Conservation (phyloP, 805 yeast species). For the Ogataea ganodermae region DNA sequence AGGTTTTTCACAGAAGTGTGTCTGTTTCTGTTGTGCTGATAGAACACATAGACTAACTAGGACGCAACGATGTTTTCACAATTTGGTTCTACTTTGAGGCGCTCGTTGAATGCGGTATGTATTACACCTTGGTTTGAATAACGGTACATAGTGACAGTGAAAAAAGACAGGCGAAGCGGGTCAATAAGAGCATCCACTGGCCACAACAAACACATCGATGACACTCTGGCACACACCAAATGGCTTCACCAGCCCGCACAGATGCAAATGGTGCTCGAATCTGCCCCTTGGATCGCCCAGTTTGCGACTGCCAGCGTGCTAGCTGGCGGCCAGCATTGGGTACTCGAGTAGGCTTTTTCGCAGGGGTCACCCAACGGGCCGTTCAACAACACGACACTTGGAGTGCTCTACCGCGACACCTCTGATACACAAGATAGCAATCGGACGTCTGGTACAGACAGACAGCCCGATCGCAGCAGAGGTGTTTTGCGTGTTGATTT, state of each 20-base stretch:
- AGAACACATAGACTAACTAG: conserved; percentile 13
- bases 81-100: conserved; percentile 39
- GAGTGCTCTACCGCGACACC: too few relatives aligned
- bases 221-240: background rate
- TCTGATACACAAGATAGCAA: too few relatives aligned
- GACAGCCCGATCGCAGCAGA: background rate
- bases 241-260: too few relatives aligned
- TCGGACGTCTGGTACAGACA: too few relatives aligned
- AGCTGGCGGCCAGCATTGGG: too few relatives aligned
- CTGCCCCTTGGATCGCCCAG: too few relatives aligned
- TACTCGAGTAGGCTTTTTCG: too few relatives aligned
- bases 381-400: too few relatives aligned
- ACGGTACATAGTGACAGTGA: background rate
- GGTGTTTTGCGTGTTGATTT: conserved; percentile 5
- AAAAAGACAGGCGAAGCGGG: background rate
- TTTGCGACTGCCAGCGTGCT: too few relatives aligned
- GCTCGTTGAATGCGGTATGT: conserved; percentile 38
- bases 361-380: too few relatives aligned
- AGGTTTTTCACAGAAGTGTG: background rate
- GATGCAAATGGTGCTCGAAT: too few relatives aligned
- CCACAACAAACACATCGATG: background rate
- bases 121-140: conserved; percentile 1
- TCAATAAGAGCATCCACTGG: background rate
- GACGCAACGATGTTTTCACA: conserved; percentile 35
- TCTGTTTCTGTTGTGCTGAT: conserved; percentile 7